Conservation (phyloP, 2,329 filamentous ascomycete species). For the Colletotrichum tamarilloi region DNA sequence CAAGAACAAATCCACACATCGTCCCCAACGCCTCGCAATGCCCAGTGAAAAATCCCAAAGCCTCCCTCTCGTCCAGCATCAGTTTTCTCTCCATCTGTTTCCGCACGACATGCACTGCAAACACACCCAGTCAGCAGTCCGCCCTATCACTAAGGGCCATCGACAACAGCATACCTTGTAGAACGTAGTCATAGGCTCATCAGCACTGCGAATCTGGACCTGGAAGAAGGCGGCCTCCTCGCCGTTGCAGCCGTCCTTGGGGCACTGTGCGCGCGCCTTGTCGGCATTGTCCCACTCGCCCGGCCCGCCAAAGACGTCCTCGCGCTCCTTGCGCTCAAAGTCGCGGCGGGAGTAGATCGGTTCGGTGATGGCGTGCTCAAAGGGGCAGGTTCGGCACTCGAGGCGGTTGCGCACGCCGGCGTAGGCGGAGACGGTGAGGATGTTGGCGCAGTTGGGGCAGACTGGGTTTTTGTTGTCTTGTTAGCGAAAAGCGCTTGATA, state of each 20-base stretch:
- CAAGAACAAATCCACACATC: background rate
- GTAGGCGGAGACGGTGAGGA: slow-evolving; percentile 77
- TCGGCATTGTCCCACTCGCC: slow-evolving; percentile 93
- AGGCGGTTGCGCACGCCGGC: slow-evolving; percentile 79
- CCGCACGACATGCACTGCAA: slow-evolving; percentile 74
- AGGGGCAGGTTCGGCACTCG: slow-evolving; percentile 95
- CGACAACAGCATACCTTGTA: slow-evolving; percentile 72
- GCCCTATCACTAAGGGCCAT: background rate
- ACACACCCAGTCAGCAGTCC: background rate
- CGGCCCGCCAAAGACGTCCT: slow-evolving; percentile 89
- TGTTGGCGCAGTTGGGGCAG: slow-evolving; percentile 87
- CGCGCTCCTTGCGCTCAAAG: slow-evolving; percentile 87
- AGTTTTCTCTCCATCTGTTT: slow-evolving; percentile 75
- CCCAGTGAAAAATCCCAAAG: slow-evolving; percentile 7
- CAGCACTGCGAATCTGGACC: slow-evolving; percentile 96
- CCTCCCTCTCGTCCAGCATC: slow-evolving; percentile 35
- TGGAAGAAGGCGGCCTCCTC: slow-evolving; percentile 93
- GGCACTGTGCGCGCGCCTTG: slow-evolving; percentile 85
- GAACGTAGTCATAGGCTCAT: slow-evolving; percentile 98
- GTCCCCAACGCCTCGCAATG: slow-evolving; percentile 44
- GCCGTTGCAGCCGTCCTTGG: slow-evolving; percentile 82
- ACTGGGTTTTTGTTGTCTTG: slow-evolving; percentile 57
- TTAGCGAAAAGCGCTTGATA: slow-evolving; percentile 6
- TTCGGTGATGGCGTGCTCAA: slow-evolving; percentile 84
- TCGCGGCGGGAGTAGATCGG: slow-evolving; percentile 85